Percentiles rank a stretch among this genome's conserved stretches.
These are phyloP conservation scores for Diophrys appendiculata DNA, from an alignment of 73 alveolate genomes.

Conservation along the genomic window DNA sequence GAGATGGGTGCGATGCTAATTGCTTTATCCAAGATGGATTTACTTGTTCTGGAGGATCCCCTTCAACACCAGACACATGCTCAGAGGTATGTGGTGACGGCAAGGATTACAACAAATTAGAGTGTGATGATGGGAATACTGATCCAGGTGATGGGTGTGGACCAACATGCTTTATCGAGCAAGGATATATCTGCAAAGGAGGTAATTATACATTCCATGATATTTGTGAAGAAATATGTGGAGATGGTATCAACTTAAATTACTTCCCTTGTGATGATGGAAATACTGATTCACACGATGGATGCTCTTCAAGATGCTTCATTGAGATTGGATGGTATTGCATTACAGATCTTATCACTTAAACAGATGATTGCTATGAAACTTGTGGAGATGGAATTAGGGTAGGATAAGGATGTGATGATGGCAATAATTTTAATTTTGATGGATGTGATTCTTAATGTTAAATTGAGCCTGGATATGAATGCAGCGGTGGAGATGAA, in stretches of 20 bases:
- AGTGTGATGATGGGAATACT: slow-evolving; percentile 28
- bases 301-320: slow-evolving; percentile 7
- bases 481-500: slow-evolving; percentile 21
- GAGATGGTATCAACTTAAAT: slow-evolving; percentile 7
- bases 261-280: slow-evolving; percentile 27
- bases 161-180: slow-evolving; percentile 10
- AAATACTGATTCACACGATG: slow-evolving; percentile 17
- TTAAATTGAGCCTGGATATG: slow-evolving; percentile 12
- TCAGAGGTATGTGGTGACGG: slow-evolving; percentile 7
- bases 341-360: neutral
- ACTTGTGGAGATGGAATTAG: slow-evolving; percentile 27
- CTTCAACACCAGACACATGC: slow-evolving; percentile 14
- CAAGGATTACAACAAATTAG: neutral
- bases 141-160: slow-evolving; percentile 28
- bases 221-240: slow-evolving; percentile 17
- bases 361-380: slow-evolving; percentile 11
- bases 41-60: neutral
- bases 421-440: slow-evolving; percentile 9
- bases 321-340: slow-evolving; percentile 26
- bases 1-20: slow-evolving; percentile 38
- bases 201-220: slow-evolving; percentile 8
- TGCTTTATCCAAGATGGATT: slow-evolving; percentile 18
- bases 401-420: slow-evolving; percentile 50
- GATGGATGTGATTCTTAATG: slow-evolving; percentile 26
- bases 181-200: slow-evolving; percentile 17